phyloP scores from a whole-genome alignment of 352 stramenopile species.

The Pythium aphanidermatum region DNA sequence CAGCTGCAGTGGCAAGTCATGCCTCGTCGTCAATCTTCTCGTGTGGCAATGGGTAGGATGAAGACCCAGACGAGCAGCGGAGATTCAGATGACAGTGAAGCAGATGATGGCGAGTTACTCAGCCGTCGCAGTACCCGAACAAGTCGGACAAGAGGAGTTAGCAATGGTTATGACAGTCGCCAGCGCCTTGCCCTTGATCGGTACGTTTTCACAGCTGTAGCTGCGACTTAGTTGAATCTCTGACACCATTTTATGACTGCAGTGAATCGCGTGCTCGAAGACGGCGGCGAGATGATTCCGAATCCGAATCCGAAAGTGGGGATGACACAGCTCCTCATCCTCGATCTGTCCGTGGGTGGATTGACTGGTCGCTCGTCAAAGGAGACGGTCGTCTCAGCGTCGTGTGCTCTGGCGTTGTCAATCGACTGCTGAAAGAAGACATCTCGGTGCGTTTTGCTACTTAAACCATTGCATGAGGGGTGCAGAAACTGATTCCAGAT shows the following conservation, averaged over 20 bases:
- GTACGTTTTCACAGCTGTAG: no score
- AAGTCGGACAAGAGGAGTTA: background rate
- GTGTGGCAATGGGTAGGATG: constrained; percentile 76
- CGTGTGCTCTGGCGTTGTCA: constrained; percentile 54
- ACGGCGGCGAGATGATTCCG: constrained; percentile 37
- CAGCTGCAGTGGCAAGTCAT: constrained; percentile 67
- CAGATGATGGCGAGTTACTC: background rate
- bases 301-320: constrained; percentile 44
- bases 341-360: constrained; percentile 39
- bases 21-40: constrained; percentile 74
- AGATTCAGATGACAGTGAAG: constrained; percentile 41
- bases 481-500: no score
- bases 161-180: constrained; percentile 24
- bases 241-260: no score
- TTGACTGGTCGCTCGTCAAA: constrained; percentile 64
- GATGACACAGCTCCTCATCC: background rate
- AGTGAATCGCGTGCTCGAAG: constrained; percentile 65
- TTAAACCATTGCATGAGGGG: no score
- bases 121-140: background rate
- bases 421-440: constrained; percentile 68
- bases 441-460: constrained; percentile 38
- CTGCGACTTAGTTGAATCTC: no score
- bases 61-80: constrained; percentile 50
- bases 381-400: constrained; percentile 34
- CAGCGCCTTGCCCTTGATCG: constrained; percentile 52